Base-by-base conservation (phyloP, 1,284 basidiomycete species). In the Fomitiporia mediterranea region DNA sequence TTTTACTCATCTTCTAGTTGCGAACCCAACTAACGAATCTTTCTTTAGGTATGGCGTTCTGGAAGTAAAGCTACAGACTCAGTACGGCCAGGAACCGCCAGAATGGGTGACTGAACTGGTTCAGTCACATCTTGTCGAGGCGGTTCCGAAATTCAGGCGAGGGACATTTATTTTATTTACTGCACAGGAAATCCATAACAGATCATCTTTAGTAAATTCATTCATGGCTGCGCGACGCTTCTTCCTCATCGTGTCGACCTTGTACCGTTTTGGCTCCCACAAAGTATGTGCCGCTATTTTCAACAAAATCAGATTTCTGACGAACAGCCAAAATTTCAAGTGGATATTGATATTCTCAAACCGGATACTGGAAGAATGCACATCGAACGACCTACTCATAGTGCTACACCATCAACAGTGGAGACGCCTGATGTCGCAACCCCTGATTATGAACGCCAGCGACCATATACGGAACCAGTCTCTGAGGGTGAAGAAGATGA, bases 251-350 rank as follows among this genome's bases (percentile, higher is more conserved):
- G 96, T 42, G 96, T 98, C 54, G 92, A 98, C 67, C 82, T 99
- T n/a, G 91, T 99, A 15, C 96, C 96, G 3, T 99, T 98, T 80
- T 99, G 96, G 96, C 83, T 98, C 3, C 94, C 94, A 4, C 94
- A 96, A 69, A 96, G 88, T 93, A 68, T 55, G 84, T 30, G 19
- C 17, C 19, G 6, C 2, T 7, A n/a, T 11, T 11, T 6, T 28
- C 2, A 32, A 28, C 3, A 28, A 15, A 0, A 4, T 6, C 25
- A 38, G 38, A 57, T 56, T 63, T 34, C 27, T 46, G 15, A 46
- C 27, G 15, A 25, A 4, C 38, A 32, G 32, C 62, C 51, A 49
- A 62, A n/a, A n/a, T n/a, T n/a, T n/a, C n/a, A n/a, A 91, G 91
- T 96, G 93, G 93, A 94, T 57, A 89, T 84, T 55, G 91, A 96